Conservation (phyloP, 2,329 filamentous ascomycete genomes). For the Aspergillus udagawae region DNA sequence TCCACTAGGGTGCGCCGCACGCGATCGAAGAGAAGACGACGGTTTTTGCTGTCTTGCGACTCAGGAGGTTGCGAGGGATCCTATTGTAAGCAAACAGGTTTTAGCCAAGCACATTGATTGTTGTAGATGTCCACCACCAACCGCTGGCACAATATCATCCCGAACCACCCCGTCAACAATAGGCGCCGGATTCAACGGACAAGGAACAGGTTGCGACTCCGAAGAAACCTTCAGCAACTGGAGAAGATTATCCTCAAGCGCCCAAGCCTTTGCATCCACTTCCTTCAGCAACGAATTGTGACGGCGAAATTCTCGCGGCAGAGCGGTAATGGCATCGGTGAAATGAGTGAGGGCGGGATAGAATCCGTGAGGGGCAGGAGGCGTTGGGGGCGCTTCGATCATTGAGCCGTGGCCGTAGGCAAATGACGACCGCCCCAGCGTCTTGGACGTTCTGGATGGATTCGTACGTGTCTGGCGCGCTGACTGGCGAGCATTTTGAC, state of each 20-base stretch:
- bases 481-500: slow-evolving; percentile 31
- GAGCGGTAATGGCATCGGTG: slow-evolving; percentile 83
- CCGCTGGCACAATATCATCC: slow-evolving; percentile 30
- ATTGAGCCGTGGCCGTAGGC: slow-evolving; percentile 33
- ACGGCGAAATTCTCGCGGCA: slow-evolving; percentile 90
- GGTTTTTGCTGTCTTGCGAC: slow-evolving; percentile 34
- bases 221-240: slow-evolving; percentile 57
- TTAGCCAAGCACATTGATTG: neutral
- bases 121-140: slow-evolving; percentile 14
- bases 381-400: slow-evolving; percentile 22
- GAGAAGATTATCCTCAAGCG: slow-evolving; percentile 76
- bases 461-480: slow-evolving; percentile 47
- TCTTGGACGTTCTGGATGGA: slow-evolving; percentile 46
- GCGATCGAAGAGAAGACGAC: slow-evolving; percentile 70
- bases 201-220: slow-evolving; percentile 31
- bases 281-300: slow-evolving; percentile 96
- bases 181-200: slow-evolving; percentile 32
- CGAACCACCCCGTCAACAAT: slow-evolving; percentile 32
- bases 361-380: slow-evolving; percentile 47
- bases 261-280: slow-evolving; percentile 94
- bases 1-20: slow-evolving; percentile 74
- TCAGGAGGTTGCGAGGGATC: slow-evolving; percentile 27
- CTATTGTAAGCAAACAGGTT: slow-evolving; percentile 12
- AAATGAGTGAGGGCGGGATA: slow-evolving; percentile 70
- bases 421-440: slow-evolving; percentile 38